Base-by-base conservation (phyloP, 2,329 filamentous ascomycete genomes). In the Cephalotrichum gorgonifer region DNA sequence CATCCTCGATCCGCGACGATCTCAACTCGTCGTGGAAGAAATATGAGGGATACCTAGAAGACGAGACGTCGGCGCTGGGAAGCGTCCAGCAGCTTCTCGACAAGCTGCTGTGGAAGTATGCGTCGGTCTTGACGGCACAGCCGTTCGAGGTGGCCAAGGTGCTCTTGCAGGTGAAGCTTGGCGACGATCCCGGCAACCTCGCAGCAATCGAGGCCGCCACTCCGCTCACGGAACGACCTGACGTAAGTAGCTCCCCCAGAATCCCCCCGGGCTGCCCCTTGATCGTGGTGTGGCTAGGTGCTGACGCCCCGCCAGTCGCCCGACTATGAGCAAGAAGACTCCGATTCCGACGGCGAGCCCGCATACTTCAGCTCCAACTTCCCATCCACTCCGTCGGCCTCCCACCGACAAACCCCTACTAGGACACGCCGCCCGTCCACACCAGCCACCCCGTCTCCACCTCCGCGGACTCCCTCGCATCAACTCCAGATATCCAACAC, bases 61-160 rank as follows among this genome's bases (percentile, higher is more conserved):
- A 48, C 15, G 35, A 48, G 26, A 42, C 46, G 4, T 48, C 46
- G 22, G 39, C 46, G 2, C 46, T 85, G 54, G 73, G 45, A 2
- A 42, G 31, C 38, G 38, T 85, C 41, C 87, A 85, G 62, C 83
- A 85, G 54, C 70, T 95, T 52, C 62, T 95, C 44, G 89, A 97
- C 62, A 84, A 90, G 63, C 79, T 93, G 55, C 63, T 95, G 64
- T 94, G 90, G 83, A 91, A 93, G 62, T 98, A 98, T 69, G 85
- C 84, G 14, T 88, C 85, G 51, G 83, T 95, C 23, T 67, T 97
- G 60, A 83, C 95, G 62, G 86, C 88, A 48, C 93, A 98, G 68
- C 93, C 93, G 14, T 97, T 98, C 64, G 93, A 97, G 72, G 90
- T 96, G 51, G 89, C 91, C 60, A 97, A 96, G 75, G 93, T 85